Percentiles rank a stretch among this genome's conserved stretches.
Evolutionary conservation across 306 rosid genomes (phyloP).

Genomic region (Trifolium pratense): DNA sequence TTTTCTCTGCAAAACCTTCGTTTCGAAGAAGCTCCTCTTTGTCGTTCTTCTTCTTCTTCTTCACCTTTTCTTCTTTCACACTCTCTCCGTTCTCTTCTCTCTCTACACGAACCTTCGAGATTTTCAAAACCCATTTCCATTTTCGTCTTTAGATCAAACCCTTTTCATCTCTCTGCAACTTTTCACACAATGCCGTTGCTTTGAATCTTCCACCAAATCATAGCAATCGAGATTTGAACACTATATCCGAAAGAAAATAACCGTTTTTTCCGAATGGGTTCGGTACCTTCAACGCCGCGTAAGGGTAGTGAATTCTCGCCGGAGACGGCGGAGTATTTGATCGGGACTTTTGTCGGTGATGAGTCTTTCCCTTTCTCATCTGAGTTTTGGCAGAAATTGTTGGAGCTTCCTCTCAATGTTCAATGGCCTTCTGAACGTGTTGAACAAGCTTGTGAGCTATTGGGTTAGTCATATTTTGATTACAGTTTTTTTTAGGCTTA

Average conservation of each 20-base stretch:
- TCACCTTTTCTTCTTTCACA: slow-evolving; percentile 31
- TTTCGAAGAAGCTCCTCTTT: slow-evolving; percentile 57
- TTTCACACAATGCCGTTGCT: slow-evolving; percentile 53
- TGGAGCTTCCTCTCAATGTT: slow-evolving; percentile 79
- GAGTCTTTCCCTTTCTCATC: slow-evolving; percentile 85
- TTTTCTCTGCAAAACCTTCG: slow-evolving; percentile 57
- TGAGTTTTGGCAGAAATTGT: slow-evolving; percentile 91
- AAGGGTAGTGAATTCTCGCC: slow-evolving; percentile 62
- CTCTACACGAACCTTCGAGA: slow-evolving; percentile 24
- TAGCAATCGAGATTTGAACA: slow-evolving; percentile 43
- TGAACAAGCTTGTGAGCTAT: slow-evolving; percentile 81
- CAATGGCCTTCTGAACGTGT: slow-evolving; percentile 81
- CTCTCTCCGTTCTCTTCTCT: slow-evolving; percentile 33
- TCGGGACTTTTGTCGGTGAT: slow-evolving; percentile 82
- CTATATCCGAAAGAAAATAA: slow-evolving; percentile 34
- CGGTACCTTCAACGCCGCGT: slow-evolving; percentile 90
- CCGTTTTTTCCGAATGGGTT: slow-evolving; percentile 60
- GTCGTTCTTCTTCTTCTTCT: neutral
- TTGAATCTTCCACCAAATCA: slow-evolving; percentile 47
- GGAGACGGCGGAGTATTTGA: slow-evolving; percentile 87
- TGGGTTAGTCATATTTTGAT: slow-evolving; percentile 61
- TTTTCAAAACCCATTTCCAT: slow-evolving; percentile 44
- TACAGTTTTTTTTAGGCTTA: neutral
- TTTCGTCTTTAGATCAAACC: slow-evolving; percentile 46
- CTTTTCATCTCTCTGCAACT: slow-evolving; percentile 36